Conservation (phyloP, 2,329 filamentous ascomycete genomes). For the Pseudonectria buxi region DNA sequence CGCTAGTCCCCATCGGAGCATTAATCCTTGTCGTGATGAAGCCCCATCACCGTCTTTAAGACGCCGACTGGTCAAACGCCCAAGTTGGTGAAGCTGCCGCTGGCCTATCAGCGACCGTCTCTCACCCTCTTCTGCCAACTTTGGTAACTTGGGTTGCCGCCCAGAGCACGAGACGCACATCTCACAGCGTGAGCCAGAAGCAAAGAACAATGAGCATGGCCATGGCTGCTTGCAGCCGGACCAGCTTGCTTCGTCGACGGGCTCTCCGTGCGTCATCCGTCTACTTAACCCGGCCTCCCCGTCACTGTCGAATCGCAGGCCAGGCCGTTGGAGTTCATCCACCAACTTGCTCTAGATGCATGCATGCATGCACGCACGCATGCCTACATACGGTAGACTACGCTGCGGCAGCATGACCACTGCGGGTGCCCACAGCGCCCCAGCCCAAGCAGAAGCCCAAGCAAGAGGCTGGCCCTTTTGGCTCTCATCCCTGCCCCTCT, state of each 20-base stretch:
- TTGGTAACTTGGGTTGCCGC: slow-evolving; percentile 18
- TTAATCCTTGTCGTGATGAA: slow-evolving; percentile 12
- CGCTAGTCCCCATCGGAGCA: slow-evolving; percentile 14
- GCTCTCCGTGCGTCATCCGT: slow-evolving; percentile 6
- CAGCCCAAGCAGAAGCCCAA: slow-evolving; percentile 11
- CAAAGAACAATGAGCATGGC: slow-evolving; percentile 3
- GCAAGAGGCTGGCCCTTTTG: slow-evolving; percentile 34
- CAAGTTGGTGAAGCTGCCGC: slow-evolving; percentile 18
- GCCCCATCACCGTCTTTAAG: slow-evolving; percentile 25
- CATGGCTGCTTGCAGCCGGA: too few species aligned
- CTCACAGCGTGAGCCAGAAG: not conserved
- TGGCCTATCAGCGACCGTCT: slow-evolving; percentile 27
- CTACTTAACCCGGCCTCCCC: slow-evolving; percentile 8
- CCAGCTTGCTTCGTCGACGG: too few species aligned
- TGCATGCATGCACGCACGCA: too few species aligned
- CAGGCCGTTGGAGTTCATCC: slow-evolving; percentile 15
- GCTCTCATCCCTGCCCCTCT: slow-evolving; percentile 39
- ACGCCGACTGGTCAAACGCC: slow-evolving; percentile 29
- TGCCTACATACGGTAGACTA: slow-evolving; percentile 18
- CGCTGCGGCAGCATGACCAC: slow-evolving; percentile 32
- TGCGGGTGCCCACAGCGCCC: slow-evolving; percentile 35
- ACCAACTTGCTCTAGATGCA: not conserved
- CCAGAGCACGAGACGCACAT: not conserved
- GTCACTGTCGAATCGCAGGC: slow-evolving; percentile 12
- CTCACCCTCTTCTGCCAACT: slow-evolving; percentile 19